A percentile compares a stretch with the other conserved stretches of the same genome.
phyloP scores from a whole-genome alignment of 1,139 yeast species.

The Nakaseomyces glabratus region DNA sequence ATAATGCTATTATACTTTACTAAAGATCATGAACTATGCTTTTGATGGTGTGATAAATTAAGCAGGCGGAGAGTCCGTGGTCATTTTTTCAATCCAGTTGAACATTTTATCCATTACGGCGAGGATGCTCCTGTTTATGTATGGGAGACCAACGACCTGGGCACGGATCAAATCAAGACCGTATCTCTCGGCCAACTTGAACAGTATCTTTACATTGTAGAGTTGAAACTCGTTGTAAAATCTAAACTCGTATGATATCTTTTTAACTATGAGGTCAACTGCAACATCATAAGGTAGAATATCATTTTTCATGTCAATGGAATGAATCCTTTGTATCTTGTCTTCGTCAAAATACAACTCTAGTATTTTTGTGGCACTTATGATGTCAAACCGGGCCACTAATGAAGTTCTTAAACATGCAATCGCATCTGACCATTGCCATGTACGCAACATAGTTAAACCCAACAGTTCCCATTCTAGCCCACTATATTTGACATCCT shows the following conservation, averaged over 20 bases:
- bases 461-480: conserved; percentile 94
- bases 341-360: conserved; percentile 24
- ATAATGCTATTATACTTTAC: no score
- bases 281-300: conserved; percentile 28
- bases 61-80: no score
- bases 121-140: conserved; percentile 19
- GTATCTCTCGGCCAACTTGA: conserved; percentile 23
- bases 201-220: conserved; percentile 27
- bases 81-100: conserved; percentile 18
- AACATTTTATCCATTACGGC: conserved; percentile 20
- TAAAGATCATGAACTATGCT: no score
- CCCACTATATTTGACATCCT: conserved; percentile 68
- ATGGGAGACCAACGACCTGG: conserved; percentile 27
- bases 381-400: conserved; percentile 63
- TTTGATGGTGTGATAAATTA: no score
- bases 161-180: conserved; percentile 32
- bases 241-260: conserved; percentile 33
- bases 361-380: conserved; percentile 35
- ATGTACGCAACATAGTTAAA: conserved; percentile 65
- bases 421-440: conserved; percentile 71
- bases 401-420: conserved; percentile 71
- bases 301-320: conserved; percentile 8
- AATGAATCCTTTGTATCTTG: conserved; percentile 1
- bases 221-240: conserved; percentile 34
- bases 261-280: conserved; percentile 27